These are phyloP conservation scores for Schoenoplectus tabernaemontani DNA, from an alignment of 202 grass and related monocot genomes.

Conservation along the genomic window DNA sequence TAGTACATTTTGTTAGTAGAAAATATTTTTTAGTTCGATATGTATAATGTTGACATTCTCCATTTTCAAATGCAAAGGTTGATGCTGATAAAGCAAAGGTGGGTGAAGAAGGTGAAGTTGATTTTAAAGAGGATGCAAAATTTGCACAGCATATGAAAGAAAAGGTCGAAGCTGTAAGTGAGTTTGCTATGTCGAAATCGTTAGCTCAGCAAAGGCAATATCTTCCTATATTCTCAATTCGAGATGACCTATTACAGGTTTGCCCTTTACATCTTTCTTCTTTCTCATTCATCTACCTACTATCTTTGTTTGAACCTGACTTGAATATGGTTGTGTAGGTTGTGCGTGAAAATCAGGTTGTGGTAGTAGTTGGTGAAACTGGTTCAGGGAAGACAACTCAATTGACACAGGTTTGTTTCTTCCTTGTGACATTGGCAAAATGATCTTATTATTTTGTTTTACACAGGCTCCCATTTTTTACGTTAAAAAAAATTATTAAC, in stretches of 20 bases:
- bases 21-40: neutral
- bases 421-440: neutral
- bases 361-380: conserved; percentile 95
- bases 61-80: conserved; percentile 43
- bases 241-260: conserved; percentile 93
- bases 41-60: neutral
- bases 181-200: conserved; percentile 92
- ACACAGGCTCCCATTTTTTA: no score
- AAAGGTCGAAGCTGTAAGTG: conserved; percentile 86
- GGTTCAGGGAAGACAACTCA: conserved; percentile 97
- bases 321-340: conserved; percentile 39
- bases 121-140: conserved; percentile 93
- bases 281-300: conserved; percentile 5
- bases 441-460: no score
- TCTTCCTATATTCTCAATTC: conserved; percentile 92
- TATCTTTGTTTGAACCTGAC: neutral
- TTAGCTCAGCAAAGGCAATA: conserved; percentile 93
- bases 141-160: conserved; percentile 87
- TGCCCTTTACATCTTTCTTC: conserved; percentile 14
- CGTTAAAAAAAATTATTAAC: no score
- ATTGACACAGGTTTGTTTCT: conserved; percentile 44
- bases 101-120: conserved; percentile 86
- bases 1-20: neutral
- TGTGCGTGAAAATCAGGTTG: conserved; percentile 94
- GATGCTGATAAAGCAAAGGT: conserved; percentile 94